Evolutionary conservation across 768 basidiomycete species (phyloP), one percentile per base, ranked within the genome.

Genomic region (Tricholoma matsutake): DNA sequence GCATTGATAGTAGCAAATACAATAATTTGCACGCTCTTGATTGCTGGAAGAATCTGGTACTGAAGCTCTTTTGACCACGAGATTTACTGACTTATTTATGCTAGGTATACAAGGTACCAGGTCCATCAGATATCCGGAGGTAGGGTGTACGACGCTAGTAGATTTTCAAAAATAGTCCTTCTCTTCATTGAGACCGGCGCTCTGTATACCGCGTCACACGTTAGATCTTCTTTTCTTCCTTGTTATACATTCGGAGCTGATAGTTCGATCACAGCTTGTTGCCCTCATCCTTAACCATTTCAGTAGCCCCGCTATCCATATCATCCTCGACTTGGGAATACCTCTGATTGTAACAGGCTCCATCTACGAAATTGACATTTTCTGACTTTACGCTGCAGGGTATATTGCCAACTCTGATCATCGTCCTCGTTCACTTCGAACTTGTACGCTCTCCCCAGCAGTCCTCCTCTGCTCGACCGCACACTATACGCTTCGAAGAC

Each of bases 341-440:
- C 65, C 65, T 13, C 51, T 67, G 25, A 61, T 61, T 31, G 65
- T 67, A 25, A 25, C 22, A 37, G 47, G 58, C 9, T 14, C 1
- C 25, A 5, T 10, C 20, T 7, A 2, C 35, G 9, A 32, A 20
- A 3, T 35, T 28, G 7, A 37, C 8, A 20, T 16, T 6, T 45
- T 25, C 28, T 37, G 14, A 53, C 28, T 7, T 56, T 25, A 28
- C 31, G 6, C 43, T 34, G 11, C 29, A 67, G 65, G 65, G 65
- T 4, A 64, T 67, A n/a, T 39, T 64, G n/a, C 63, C 65, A 22
- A 66, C 64, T 29, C 55, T 65, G 11, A 65, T 63, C 47, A 67
- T 63, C 35, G 62, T 63, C 25, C 45, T 61, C n/a, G 62, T 65
- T 31, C 63, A 65, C 25, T 67, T 67, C 25, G 25, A 49, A 11